Evolutionary conservation across 2,329 filamentous ascomycete genomes (phyloP).

Genomic region (Canariomyces notabilis): DNA sequence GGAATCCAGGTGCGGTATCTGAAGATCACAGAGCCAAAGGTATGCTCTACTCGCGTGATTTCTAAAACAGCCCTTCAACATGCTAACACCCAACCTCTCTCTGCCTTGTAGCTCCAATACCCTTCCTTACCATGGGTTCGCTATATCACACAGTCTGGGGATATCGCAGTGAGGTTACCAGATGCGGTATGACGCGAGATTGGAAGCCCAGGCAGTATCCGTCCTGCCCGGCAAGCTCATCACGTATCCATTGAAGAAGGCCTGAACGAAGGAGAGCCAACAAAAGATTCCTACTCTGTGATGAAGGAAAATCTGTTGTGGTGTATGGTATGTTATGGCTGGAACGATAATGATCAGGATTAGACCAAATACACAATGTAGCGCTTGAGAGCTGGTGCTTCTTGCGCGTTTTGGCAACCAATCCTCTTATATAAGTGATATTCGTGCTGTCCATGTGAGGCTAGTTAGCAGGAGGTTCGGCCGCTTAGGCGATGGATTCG

Average conservation of each 20-base stretch:
- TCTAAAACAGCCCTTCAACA: too few species aligned
- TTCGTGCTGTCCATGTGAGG: too few species aligned
- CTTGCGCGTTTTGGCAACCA: background rate
- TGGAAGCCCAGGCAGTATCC: background rate
- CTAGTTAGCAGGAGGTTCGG: too few species aligned
- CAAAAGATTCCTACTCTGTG: too few species aligned
- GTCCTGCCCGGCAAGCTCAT: background rate
- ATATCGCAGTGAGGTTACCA: constrained; percentile 92
- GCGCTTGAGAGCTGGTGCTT: background rate
- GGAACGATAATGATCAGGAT: background rate
- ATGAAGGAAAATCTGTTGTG: constrained; percentile 7
- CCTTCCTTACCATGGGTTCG: constrained; percentile 95
- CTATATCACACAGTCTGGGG: constrained; percentile 97
- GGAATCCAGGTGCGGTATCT: constrained; percentile 97
- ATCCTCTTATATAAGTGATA: background rate
- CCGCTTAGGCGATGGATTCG: too few species aligned
- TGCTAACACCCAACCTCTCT: too few species aligned
- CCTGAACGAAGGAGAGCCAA: too few species aligned
- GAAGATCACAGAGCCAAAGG: constrained; percentile 99
- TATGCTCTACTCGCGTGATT: constrained; percentile 39
- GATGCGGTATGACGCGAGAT: constrained; percentile 62
- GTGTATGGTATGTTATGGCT: constrained; percentile 14
- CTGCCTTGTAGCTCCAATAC: constrained; percentile 74
- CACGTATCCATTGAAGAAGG: too few species aligned
- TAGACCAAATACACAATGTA: background rate